Conservation (phyloP, 2,329 filamentous ascomycete species). For the Capronia americana region DNA sequence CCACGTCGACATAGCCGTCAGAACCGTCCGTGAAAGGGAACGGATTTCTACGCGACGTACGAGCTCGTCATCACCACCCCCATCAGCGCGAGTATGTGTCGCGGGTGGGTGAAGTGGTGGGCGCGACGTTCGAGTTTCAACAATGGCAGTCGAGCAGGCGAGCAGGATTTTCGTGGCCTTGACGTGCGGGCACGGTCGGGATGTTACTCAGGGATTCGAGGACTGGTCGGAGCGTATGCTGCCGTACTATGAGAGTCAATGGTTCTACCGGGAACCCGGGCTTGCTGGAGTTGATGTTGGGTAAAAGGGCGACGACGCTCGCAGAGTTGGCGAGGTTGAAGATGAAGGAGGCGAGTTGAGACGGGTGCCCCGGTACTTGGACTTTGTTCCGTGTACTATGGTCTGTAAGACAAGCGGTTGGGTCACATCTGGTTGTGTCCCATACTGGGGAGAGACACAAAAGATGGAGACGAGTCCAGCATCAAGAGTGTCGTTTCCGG, state of each 20-base stretch:
- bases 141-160: conserved; percentile 14
- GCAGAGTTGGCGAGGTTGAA: conserved; percentile 14
- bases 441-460: background rate
- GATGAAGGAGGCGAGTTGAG: background rate
- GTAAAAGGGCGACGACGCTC: conserved; percentile 12
- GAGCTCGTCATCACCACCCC: conserved; percentile 19
- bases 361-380: no score
- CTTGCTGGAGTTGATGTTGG: conserved; percentile 27
- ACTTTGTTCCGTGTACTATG: background rate
- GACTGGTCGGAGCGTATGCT: conserved; percentile 21
- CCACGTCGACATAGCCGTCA: conserved; percentile 21
- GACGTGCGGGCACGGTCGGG: background rate
- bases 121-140: conserved; percentile 16
- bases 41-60: conserved; percentile 23
- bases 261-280: conserved; percentile 12
- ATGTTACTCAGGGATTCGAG: background rate
- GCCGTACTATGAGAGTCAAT: conserved; percentile 23
- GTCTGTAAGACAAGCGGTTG: background rate
- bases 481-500: background rate
- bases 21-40: conserved; percentile 16
- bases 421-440: background rate
- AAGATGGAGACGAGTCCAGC: background rate
- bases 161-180: conserved; percentile 3
- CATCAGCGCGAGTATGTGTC: conserved; percentile 22
- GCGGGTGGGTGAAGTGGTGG: conserved; percentile 13